Base-by-base conservation (phyloP, 495 filamentous ascomycete genomes). In the Clohesyomyces aquaticus region DNA sequence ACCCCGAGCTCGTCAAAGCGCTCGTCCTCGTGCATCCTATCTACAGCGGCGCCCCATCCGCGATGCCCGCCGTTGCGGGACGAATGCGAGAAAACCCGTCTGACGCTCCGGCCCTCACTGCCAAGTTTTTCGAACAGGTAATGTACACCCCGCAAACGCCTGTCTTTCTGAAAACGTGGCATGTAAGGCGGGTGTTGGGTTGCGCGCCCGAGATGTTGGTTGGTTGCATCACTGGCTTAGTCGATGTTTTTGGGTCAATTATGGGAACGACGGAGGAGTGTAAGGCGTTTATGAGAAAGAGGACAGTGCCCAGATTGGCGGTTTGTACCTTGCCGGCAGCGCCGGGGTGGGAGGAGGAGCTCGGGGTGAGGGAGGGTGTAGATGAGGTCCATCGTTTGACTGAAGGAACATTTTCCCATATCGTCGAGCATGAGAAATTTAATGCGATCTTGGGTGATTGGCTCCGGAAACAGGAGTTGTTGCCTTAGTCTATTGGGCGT, bases 21-120 rank as follows among this genome's bases (percentile, higher is more conserved):
- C 55, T 68, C 21, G 60, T 64, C 1, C 35, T 68, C 1, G 54
- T 55, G 3, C 59, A 68, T 29, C 60, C 65, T 14, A 67, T 67
- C 4, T 67, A 63, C 52, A 42, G 42, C 27, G 55, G 29, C 22
- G 47, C 26, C 2, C 49, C 54, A 1, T 47, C 48, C 11, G 41
- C 45, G 8, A 26, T 62, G 4, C 25, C 26, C 19, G 2, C 0
- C 26, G 43, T 67, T 32, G 38, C 25, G 22, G 32, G 45, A n/a
- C 27, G 26, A 1, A 51, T 67, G 65, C 12, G 14, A 3, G 48
- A 0, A 2, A 26, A 49, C 1, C 18, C 54, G 10, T 29, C n/a
- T 10, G 8, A 16, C 3, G 48, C 55, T 12, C 55, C 48, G 6
- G 46, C 49, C 1, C 6, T 64, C 2, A 35, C 41, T 1, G 60